These are phyloP conservation scores for Phaeophleospora eucalypticola DNA, from an alignment of 2,329 filamentous ascomycete genomes.

Conservation along the genomic window DNA sequence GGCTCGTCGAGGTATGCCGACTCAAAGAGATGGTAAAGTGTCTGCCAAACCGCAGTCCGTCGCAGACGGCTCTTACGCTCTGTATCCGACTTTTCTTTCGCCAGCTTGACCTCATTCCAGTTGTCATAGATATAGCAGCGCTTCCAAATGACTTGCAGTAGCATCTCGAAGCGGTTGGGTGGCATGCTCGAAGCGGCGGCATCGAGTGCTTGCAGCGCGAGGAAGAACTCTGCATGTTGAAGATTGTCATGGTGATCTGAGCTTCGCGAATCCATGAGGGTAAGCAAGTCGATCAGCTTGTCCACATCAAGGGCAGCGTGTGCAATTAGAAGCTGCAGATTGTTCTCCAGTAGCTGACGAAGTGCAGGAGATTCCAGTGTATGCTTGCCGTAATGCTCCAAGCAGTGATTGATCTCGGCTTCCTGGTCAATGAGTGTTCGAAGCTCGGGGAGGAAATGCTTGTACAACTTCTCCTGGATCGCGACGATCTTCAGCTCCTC, in stretches of 20 bases:
- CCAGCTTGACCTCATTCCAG: constrained; percentile 66
- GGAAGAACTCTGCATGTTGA: constrained; percentile 63
- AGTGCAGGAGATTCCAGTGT: constrained; percentile 59
- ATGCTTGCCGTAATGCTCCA: constrained; percentile 59
- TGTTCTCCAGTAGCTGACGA: constrained; percentile 66
- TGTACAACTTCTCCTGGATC: constrained; percentile 75
- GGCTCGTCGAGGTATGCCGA: constrained; percentile 14
- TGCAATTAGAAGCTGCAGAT: constrained; percentile 64
- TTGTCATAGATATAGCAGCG: constrained; percentile 79
- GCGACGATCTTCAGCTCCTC: constrained; percentile 62
- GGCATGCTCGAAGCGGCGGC: constrained; percentile 51
- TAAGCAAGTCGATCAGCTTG: constrained; percentile 69
- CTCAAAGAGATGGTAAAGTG: constrained; percentile 35
- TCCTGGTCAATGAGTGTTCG: constrained; percentile 72
- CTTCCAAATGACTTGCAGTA: constrained; percentile 74
- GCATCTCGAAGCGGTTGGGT: constrained; percentile 53
- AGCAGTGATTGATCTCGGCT: constrained; percentile 70
- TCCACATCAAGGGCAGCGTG: constrained; percentile 62
- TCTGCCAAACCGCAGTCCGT: constrained; percentile 42
- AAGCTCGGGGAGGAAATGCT: constrained; percentile 65
- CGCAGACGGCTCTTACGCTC: constrained; percentile 59
- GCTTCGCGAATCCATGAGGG: constrained; percentile 60
- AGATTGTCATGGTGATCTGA: constrained; percentile 46
- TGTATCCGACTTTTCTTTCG: constrained; percentile 55
- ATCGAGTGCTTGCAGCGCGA: constrained; percentile 60